phyloP scores from a whole-genome alignment of 129 eudicot species.

The Erigeron canadensis region DNA sequence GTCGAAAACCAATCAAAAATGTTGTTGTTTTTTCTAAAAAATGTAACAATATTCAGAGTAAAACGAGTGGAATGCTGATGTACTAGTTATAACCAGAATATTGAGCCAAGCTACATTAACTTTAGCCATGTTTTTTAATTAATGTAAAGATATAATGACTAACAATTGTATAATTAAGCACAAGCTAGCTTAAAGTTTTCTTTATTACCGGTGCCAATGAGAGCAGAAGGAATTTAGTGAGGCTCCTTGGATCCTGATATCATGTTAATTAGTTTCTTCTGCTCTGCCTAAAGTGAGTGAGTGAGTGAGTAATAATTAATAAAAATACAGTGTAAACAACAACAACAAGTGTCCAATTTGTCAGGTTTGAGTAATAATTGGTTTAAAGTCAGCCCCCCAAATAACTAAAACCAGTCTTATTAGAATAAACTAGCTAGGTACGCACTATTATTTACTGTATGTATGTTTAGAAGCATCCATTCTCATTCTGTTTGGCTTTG shows the following conservation, averaged over 20 bases:
- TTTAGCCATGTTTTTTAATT: conserved; percentile 2
- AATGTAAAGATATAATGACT: neutral
- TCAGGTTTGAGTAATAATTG: conserved; percentile 58
- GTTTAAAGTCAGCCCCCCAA: conserved; percentile 43
- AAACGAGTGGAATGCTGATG: conserved; percentile 14
- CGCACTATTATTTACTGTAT: conserved; percentile 3
- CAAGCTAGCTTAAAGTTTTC: conserved; percentile 1
- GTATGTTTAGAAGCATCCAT: conserved; percentile 21
- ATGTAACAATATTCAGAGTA: no score
- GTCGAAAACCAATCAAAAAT: conserved; percentile 1
- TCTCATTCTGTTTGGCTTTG: conserved; percentile 2
- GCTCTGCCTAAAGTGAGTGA: neutral
- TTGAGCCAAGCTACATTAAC: neutral
- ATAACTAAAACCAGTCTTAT: conserved; percentile 39
- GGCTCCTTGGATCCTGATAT: conserved; percentile 29
- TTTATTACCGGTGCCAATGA: conserved; percentile 17
- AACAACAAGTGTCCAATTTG: conserved; percentile 50
- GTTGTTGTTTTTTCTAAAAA: conserved; percentile 12
- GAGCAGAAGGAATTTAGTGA: conserved; percentile 20
- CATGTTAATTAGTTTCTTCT: conserved; percentile 13
- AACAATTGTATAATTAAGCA: neutral
- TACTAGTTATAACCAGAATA: neutral
- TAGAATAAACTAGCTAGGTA: conserved; percentile 20
- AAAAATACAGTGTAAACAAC: conserved; percentile 34
- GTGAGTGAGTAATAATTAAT: no score